A percentile compares a stretch with the other conserved stretches of the same genome.
These are phyloP conservation scores for Senna siamea DNA, from an alignment of 306 rosid genomes.

Conservation along the genomic window DNA sequence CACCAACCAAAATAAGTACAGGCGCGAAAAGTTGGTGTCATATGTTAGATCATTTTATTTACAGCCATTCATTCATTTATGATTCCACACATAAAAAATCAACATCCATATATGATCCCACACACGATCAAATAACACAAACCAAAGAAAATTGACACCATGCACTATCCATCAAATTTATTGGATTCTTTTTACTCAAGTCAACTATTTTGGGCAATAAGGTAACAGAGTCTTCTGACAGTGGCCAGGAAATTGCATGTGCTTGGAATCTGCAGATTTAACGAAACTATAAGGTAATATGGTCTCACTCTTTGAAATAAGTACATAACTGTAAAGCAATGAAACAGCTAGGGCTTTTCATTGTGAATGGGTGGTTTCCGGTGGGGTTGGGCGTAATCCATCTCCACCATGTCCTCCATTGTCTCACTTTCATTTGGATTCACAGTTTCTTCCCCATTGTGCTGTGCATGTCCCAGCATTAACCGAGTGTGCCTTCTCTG, in stretches of 20 bases:
- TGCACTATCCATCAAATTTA: constrained; percentile 1
- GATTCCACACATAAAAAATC: neutral
- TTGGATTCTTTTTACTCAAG: constrained; percentile 7
- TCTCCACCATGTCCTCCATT: constrained; percentile 58
- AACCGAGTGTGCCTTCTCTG: constrained; percentile 44
- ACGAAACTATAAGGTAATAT: no score
- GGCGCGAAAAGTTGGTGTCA: constrained; percentile 17
- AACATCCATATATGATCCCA: neutral
- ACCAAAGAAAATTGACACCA: neutral
- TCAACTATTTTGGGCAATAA: neutral
- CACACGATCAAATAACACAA: neutral
- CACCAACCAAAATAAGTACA: neutral
- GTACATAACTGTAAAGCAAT: neutral
- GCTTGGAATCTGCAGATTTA: no score
- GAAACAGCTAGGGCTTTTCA: constrained; percentile 48
- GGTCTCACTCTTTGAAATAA: neutral
- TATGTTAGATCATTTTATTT: neutral
- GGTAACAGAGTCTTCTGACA: constrained; percentile 24
- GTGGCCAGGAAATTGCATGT: constrained; percentile 19
- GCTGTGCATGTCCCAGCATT: constrained; percentile 47
- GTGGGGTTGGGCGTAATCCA: constrained; percentile 81
- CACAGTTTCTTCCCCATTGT: constrained; percentile 47
- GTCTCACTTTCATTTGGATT: constrained; percentile 46
- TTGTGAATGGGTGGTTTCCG: constrained; percentile 94
- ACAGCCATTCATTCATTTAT: neutral